Evolutionary conservation across 208 protist species (phyloP).

Genomic region (Trypanosoma caninum): DNA sequence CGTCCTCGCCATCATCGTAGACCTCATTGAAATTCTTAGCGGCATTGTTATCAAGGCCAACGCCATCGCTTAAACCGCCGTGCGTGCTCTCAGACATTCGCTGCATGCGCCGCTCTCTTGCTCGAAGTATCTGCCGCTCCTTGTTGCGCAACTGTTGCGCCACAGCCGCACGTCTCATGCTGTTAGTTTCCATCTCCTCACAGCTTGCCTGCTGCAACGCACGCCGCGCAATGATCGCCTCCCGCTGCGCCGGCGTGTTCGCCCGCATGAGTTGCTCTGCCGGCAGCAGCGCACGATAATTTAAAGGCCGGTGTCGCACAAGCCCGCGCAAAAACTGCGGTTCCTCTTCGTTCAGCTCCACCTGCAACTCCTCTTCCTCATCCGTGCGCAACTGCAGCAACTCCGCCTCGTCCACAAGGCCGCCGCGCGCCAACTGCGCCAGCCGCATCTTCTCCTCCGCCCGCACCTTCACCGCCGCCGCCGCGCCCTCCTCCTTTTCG

Average conservation of each 20-base stretch:
- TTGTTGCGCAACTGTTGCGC: constrained; percentile 74
- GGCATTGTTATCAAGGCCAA: constrained; percentile 24
- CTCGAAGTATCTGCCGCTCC: constrained; percentile 72
- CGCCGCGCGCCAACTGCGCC: constrained; percentile 77
- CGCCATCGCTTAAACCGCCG: neutral
- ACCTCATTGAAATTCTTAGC: constrained; percentile 4
- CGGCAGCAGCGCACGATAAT: constrained; percentile 76
- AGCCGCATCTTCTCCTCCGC: constrained; percentile 88
- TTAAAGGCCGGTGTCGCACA: constrained; percentile 61
- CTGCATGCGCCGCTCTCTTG: constrained; percentile 24
- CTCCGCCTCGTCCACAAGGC: constrained; percentile 78
- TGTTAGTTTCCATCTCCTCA: constrained; percentile 57
- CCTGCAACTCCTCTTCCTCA: constrained; percentile 59
- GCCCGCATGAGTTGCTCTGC: constrained; percentile 77
- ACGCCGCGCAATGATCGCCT: constrained; percentile 68
- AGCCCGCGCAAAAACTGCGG: constrained; percentile 72
- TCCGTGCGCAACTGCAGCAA: constrained; percentile 65
- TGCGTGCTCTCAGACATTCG: constrained; percentile 11
- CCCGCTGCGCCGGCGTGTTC: constrained; percentile 74
- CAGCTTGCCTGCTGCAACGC: constrained; percentile 44
- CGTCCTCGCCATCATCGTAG: constrained; percentile 9
- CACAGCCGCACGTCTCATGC: constrained; percentile 69
- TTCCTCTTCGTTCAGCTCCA: constrained; percentile 87
- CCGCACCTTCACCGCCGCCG: constrained; percentile 69
- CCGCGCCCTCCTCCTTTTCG: constrained; percentile 8